Evolutionary conservation across 2,329 filamentous ascomycete genomes (phyloP).

Genomic region (Calcarisporium arbuscula): DNA sequence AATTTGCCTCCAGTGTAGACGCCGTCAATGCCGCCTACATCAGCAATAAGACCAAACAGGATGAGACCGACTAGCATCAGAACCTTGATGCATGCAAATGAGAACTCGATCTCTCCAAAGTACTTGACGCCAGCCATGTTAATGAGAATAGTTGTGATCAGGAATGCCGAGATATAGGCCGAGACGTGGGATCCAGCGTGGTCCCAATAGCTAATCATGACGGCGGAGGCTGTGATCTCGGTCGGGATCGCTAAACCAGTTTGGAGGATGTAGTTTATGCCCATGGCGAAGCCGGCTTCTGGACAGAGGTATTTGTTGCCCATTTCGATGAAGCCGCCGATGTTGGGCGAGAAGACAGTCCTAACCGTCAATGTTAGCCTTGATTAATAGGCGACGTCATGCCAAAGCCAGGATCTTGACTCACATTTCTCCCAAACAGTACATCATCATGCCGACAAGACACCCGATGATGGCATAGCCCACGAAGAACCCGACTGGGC

Average conservation of each 20-base stretch:
- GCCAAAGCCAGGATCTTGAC: constrained; percentile 1
- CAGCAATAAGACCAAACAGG: constrained; percentile 29
- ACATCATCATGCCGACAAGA: constrained; percentile 13
- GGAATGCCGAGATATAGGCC: constrained; percentile 12
- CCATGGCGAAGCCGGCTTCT: constrained; percentile 16
- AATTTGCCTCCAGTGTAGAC: constrained; percentile 34
- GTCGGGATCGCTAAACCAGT: constrained; percentile 15
- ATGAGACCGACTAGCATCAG: constrained; percentile 33
- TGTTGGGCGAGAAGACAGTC: constrained; percentile 16
- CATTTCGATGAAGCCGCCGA: constrained; percentile 18
- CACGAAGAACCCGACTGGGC: constrained; percentile 11
- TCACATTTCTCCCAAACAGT: constrained; percentile 13
- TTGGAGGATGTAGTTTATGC: constrained; percentile 15
- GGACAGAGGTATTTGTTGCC: constrained; percentile 16
- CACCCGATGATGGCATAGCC: constrained; percentile 10
- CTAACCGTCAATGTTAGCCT: constrained; percentile 5
- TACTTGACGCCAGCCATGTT: constrained; percentile 24
- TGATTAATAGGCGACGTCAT: neutral
- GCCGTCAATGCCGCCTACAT: constrained; percentile 27
- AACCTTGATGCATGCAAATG: constrained; percentile 38
- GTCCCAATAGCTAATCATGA: constrained; percentile 17
- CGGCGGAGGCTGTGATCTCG: constrained; percentile 13
- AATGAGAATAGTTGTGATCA: constrained; percentile 11
- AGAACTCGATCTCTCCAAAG: constrained; percentile 42
- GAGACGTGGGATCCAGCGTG: constrained; percentile 6